Percentiles rank a stretch among this genome's conserved stretches.
Evolutionary conservation across 192 early-diverging fungal species (phyloP).

Genomic region (Thamnidium elegans): DNA sequence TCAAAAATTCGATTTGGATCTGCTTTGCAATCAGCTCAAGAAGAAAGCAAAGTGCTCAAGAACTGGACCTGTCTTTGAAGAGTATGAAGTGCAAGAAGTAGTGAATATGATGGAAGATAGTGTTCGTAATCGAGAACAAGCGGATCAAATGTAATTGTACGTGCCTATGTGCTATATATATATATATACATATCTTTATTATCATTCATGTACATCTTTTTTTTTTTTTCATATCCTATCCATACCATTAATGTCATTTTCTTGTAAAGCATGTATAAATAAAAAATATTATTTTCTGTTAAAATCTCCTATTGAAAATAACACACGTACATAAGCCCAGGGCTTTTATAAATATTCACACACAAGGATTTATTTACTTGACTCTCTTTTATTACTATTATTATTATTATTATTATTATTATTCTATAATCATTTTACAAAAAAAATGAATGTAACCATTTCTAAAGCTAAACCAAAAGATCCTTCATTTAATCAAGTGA

Average conservation of each 20-base stretch:
- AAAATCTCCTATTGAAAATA: no score
- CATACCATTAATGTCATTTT: no score
- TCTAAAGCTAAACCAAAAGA: not conserved
- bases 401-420: slow-evolving; percentile 3
- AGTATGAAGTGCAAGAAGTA: slow-evolving; percentile 34
- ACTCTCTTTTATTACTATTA: not conserved
- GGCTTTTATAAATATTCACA: no score
- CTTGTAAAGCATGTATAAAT: no score
- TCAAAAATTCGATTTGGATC: slow-evolving; percentile 48
- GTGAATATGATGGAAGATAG: slow-evolving; percentile 11
- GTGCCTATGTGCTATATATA: no score
- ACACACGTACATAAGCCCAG: no score
- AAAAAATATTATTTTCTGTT: no score
- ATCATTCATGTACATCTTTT: no score
- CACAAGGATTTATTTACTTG: no score
- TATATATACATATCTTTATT: no score
- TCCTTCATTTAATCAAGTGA: not conserved
- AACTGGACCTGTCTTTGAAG: slow-evolving; percentile 50
- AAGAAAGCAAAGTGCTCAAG: slow-evolving; percentile 56
- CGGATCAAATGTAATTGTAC: no score
- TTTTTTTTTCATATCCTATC: no score
- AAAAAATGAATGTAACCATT: not conserved
- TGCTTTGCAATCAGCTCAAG: slow-evolving; percentile 45
- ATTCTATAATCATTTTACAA: not conserved
- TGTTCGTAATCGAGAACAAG: not conserved